Evolutionary conservation across 768 basidiomycete genomes (phyloP), one percentile per base, ranked within the genome.

Genomic region (Hericium coralloides): DNA sequence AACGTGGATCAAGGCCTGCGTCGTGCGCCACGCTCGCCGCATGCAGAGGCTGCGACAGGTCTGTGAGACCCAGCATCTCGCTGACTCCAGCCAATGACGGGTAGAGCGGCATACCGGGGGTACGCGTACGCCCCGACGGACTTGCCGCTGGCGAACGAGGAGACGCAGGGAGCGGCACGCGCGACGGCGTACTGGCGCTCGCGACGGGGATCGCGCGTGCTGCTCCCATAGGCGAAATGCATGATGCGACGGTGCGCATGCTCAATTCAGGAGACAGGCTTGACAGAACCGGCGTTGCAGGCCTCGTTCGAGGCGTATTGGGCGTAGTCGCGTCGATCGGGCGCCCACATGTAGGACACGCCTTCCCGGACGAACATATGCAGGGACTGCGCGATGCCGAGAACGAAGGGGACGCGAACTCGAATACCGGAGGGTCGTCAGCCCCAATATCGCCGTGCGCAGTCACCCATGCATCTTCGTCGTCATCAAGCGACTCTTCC

Each of bases 1-100:
- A 60, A 15, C 59, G 56, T 22, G 59, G 59, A 37, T 60, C 59
- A 45, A 38, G 31, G 17, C 56, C 18, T 12, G 36, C 56, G 3
- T 54, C 37, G 43, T 58, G 58, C 47, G 49, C 52, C 14, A 41
- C 18, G 15, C 31, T 49, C 39, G 56, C 31, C 18, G 47, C 26
- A 38, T 58, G 59, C 55, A 60, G 20, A 12, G 56, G 59, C 50
- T 59, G 58, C 20, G 53, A 49, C 12, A 52, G 36, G n/a, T 36
- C 52, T 9, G 36, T 45, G 54, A 59, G 38, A 10, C 54, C 49
- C 20, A 61, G 58, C 22, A 25, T 50, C 39, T n/a, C 18, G 3
- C 58, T 43, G 22, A 51, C 38, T 2, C 20, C 51, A n/a, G 36
- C 47, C 47, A 58, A 47, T n/a, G 23, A 45, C 17, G 50, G 45